Evolutionary conservation across 805 yeast genomes (phyloP), one percentile per base, ranked within the genome.

Genomic region (Candida takata): DNA sequence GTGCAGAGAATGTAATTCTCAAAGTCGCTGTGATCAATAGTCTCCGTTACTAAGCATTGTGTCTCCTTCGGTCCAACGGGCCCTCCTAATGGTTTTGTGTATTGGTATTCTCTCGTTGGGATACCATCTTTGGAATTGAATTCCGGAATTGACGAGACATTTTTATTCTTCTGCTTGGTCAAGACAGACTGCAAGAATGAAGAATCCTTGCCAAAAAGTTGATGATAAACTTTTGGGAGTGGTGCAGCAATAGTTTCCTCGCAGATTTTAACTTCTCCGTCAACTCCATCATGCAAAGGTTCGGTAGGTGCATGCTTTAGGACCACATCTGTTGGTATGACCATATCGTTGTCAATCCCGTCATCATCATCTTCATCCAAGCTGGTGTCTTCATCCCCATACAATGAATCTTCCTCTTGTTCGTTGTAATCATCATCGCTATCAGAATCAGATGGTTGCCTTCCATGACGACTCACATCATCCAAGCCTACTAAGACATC

Each of bases 31-130:
- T 69, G 63, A 21, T 76, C 74, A 13, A 82, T 51, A 3, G 66
- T 66, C 49, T 84, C 94, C 5, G 67, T 64, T 31, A 83, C 78
- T 13, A 65, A 54, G 61, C 90, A 82, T 39, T 60, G 61, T 0
- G 94, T 82, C 46, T 81, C 82, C 46, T 79, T 81, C 6, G 92
- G 92, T 0, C 90, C 92, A 37, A 84, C 75, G 0, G 84, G 70
- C 3, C 74, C 78, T 33, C 69, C 64, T 29, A 83, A 60, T 2
- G 90, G 88, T 47, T 82, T 78, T 2, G 64, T 65, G 50, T 79
- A 83, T 0, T 67, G 55, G 44, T 74, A 83, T 8, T 60, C 58
- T 48, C 94, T 63, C 30, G 58, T 52, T 35, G 58, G 49, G 17
- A 41, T 29, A 6, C 41, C 47, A 16, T 50, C 55, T 36, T 54